Evolutionary conservation across 2,329 filamentous ascomycete genomes (phyloP), one percentile per base, ranked within the genome.

Genomic region (Pseudonectria buxi): DNA sequence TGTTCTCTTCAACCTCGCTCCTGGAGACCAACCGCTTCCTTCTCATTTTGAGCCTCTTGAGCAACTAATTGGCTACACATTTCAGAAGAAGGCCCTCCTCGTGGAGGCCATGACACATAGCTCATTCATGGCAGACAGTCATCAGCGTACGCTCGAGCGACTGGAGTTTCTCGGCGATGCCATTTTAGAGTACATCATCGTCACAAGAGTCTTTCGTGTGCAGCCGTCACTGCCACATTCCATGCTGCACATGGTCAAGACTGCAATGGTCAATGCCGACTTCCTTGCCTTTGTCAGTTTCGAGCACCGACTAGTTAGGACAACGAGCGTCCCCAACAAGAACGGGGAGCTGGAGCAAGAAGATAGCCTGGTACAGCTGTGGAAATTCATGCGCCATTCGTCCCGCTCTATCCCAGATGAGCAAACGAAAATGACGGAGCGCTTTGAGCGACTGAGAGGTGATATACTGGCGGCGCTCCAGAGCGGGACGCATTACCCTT

Each of bases 121-220:
- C 0, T 89, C 85, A 0, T 66, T 65, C 22, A 59, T 63, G 12
- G 64, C 71, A 4, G 66, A 67, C 3, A 68, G 61, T 14, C 39
- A 43, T 2, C 41, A 45, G 11, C 48, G 53, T 30, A 62, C 63
- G 0, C 71, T 78, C 10, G 84, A 95, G 46, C 76, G 88, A 0
- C 72, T 95, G 1, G 90, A 95, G 53, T 95, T 92, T 50, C 65
- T 95, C 0, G 90, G 90, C 1, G 90, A 96, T 49, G 76, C 87
- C 0, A 68, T 95, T 3, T 74, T 96, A 0, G 90, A 96, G 58
- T 74, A 79, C 47, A 66, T 95, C 36, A 66, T 95, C 32, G 78
- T 86, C 7, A 66, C 63, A 0, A 68, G 63, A n/a, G 62, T 90
- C 6, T 83, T 76, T 56, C 51, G 55, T 3, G 45, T 57, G 10